Percentiles rank a stretch among this genome's conserved stretches.
phyloP scores from a whole-genome alignment of 2,329 filamentous ascomycete species.

The Epichloe sylvatica region DNA sequence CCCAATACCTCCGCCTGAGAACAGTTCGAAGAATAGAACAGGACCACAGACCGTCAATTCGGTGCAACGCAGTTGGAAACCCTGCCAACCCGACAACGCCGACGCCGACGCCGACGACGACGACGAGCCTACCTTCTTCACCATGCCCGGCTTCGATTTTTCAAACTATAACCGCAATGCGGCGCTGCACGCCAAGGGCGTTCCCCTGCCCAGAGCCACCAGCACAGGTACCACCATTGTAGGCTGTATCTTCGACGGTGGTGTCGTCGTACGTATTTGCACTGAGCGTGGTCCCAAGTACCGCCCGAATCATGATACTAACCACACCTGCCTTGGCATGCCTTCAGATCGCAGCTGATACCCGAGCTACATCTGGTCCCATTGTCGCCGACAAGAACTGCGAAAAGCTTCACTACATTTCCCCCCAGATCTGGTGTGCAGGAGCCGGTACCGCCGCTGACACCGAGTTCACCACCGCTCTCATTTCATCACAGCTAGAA shows the following conservation, averaged over 20 bases:
- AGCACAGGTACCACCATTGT: conserved; percentile 99
- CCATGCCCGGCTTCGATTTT: conserved; percentile 97
- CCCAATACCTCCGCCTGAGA: not conserved
- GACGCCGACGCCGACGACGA: conserved; percentile 8
- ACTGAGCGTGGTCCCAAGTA: not conserved
- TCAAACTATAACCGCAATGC: conserved; percentile 99
- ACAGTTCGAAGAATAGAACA: not conserved
- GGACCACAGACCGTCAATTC: not conserved
- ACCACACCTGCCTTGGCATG: not conserved
- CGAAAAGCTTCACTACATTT: conserved; percentile 98
- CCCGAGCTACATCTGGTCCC: conserved; percentile 87
- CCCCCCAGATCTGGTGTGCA: conserved; percentile 99
- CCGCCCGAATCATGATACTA: not conserved
- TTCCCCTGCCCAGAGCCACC: conserved; percentile 93
- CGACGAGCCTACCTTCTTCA: conserved; percentile 17
- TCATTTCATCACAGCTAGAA: conserved; percentile 98
- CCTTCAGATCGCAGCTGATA: conserved; percentile 83
- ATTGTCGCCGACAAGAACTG: conserved; percentile 99
- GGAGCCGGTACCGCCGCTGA: conserved; percentile 95
- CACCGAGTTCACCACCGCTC: conserved; percentile 95
- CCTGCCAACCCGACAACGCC: conserved; percentile 1
- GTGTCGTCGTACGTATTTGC: conserved; percentile 64
- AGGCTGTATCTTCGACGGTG: conserved; percentile 89
- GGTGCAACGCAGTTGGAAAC: not conserved
- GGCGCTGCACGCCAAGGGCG: conserved; percentile 83